Percentiles rank a stretch among this genome's conserved stretches.
phyloP scores from a whole-genome alignment of 2,329 filamentous ascomycete species.

The Didymella lethalis region DNA sequence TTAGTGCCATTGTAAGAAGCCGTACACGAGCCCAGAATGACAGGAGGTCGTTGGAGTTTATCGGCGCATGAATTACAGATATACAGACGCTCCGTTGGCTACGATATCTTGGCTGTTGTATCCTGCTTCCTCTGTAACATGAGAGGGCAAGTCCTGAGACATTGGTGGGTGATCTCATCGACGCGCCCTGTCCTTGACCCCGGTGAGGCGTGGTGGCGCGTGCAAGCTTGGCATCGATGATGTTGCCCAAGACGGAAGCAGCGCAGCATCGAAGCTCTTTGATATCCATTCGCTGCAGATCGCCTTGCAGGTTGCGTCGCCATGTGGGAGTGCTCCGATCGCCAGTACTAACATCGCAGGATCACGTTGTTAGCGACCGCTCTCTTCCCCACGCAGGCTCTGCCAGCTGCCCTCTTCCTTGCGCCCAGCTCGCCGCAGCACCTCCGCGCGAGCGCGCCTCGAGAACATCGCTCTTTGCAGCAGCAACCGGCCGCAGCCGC shows the following conservation, averaged over 20 bases:
- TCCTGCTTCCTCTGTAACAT: no score
- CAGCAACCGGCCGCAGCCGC: conserved; percentile 14
- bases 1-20: conserved; percentile 20
- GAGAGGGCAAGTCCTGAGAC: not conserved
- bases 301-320: conserved; percentile 36
- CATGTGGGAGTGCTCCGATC: conserved; percentile 42
- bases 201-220: conserved; percentile 24
- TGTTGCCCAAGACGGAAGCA: conserved; percentile 18
- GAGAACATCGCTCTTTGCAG: conserved; percentile 17
- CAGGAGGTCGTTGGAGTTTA: no score
- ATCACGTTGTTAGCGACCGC: conserved; percentile 10
- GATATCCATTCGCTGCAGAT: conserved; percentile 30
- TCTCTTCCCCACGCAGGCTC: not conserved
- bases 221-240: conserved; percentile 29
- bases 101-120: no score
- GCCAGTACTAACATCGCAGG: conserved; percentile 16
- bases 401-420: conserved; percentile 21
- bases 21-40: no score
- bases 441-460: conserved; percentile 28
- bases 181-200: conserved; percentile 6
- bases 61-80: no score
- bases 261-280: conserved; percentile 16
- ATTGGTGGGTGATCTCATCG: not conserved
- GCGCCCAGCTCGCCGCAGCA: conserved; percentile 32
- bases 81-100: no score